These are phyloP conservation scores for Rhodotorula sp. DNA, from an alignment of 1,284 basidiomycete genomes.

Conservation along the genomic window DNA sequence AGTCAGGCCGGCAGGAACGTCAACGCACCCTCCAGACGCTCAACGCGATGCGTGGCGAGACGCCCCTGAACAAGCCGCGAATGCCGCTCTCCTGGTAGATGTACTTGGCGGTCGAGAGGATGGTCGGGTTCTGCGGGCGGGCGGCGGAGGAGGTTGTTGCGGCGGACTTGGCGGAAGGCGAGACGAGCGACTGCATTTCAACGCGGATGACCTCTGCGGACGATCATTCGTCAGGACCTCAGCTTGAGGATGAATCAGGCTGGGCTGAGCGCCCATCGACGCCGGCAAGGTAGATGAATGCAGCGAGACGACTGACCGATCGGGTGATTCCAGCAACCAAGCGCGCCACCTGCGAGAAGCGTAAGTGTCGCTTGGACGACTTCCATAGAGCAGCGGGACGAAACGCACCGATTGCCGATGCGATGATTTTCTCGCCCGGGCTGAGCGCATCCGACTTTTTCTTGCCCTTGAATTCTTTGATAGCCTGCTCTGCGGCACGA, in stretches of 20 bases:
- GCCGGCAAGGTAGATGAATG: not conserved
- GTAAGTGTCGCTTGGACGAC: too few species aligned
- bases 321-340: conserved; percentile 98
- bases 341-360: conserved; percentile 62
- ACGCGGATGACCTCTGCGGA: conserved; percentile 95
- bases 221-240: not conserved
- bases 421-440: conserved; percentile 79
- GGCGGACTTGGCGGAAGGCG: conserved; percentile 24
- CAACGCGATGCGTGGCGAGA: conserved; percentile 90
- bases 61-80: conserved; percentile 93
- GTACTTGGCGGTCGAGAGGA: conserved; percentile 78
- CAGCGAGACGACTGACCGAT: conserved; percentile 54
- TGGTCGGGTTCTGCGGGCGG: conserved; percentile 78
- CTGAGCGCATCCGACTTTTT: conserved; percentile 67
- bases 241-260: not conserved
- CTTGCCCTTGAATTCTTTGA: conserved; percentile 72
- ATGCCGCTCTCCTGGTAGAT: conserved; percentile 86
- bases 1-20: not conserved
- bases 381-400: not conserved
- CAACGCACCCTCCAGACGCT: conserved; percentile 67
- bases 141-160: conserved; percentile 55
- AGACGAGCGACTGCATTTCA: conserved; percentile 99
- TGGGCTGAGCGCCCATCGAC: too few species aligned
- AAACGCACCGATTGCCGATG: conserved; percentile 68
- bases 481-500: conserved; percentile 71